Evolutionary conservation across 139 green algal species (phyloP), one percentile per base, ranked within the genome.

Genomic region (Micractinium sp.): DNA sequence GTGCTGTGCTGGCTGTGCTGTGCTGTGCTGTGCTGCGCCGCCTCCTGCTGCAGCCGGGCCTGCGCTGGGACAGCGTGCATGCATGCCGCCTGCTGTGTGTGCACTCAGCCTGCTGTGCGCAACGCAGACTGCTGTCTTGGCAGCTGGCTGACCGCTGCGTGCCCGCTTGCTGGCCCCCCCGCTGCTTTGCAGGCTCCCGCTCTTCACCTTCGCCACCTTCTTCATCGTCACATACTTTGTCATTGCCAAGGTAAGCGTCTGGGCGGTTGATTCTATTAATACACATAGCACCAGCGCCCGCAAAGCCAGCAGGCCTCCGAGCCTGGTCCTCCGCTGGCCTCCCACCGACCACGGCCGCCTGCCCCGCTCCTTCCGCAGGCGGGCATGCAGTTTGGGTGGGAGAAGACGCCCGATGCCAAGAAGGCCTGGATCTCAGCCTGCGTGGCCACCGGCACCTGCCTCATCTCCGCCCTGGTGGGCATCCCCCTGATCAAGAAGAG

Each of bases 171-270:
- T 56, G 5, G 47, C 47, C 47, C 9, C 47, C 47, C 47, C 47
- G 31, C 87, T 36, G 3, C 27, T 77, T 2, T 56, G 29, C 75
- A 81, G 88, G 25, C 66, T 90, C 7, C 86, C 86, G 13, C 19
- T 90, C 27, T 90, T 61, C 71, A 87, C 74, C 0, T 85, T 90
- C 23, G 23, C 92, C 12, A 92, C 91, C 56, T 71, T 94, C 76
- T 92, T 92, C 61, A 39, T 96, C 27, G 95, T 94, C 81, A 78
- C 86, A 12, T 94, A 94, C 82, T 95, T 95, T 81, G 92, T 96
- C 78, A 94, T 95, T 53, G 90, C 94, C 85, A 95, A 92, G 38
- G 35, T 14, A 71, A 38, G n/a, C n/a, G n/a, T n/a, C n/a, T n/a
- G n/a, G n/a, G n/a, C n/a, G n/a, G n/a, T n/a, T n/a, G n/a, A n/a